These are phyloP conservation scores for Haematococcus lacustris DNA, from an alignment of 139 green algal genomes.

Conservation along the genomic window DNA sequence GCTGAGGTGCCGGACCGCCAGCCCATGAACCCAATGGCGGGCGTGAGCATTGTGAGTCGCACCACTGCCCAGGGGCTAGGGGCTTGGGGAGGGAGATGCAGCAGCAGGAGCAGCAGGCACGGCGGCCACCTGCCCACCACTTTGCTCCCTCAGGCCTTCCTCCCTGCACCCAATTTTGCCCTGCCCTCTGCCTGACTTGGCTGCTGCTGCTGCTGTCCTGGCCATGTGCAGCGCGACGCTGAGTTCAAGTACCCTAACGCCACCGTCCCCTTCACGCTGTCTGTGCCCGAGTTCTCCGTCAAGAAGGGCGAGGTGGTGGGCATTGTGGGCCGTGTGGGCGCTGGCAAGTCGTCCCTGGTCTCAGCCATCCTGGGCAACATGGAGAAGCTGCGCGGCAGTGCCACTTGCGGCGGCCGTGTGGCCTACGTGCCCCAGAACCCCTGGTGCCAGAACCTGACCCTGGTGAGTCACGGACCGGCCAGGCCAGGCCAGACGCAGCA, in stretches of 20 bases:
- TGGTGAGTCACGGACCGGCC: no score
- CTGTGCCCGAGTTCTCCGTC: background rate
- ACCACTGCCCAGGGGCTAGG: no score
- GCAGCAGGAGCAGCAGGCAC: no score
- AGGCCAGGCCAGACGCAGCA: no score
- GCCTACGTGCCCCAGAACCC: slow-evolving; percentile 49
- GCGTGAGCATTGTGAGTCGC: background rate
- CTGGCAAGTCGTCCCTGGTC: slow-evolving; percentile 37
- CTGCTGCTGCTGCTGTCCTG: background rate
- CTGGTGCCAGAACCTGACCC: slow-evolving; percentile 66
- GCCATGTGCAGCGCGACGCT: slow-evolving; percentile 18
- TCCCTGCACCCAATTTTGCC: no score
- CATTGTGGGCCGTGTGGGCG: slow-evolving; percentile 42
- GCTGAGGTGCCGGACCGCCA: slow-evolving; percentile 29
- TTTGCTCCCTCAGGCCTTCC: background rate
- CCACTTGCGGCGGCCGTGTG: slow-evolving; percentile 20
- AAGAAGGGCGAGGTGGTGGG: background rate
- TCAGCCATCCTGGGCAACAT: slow-evolving; percentile 34
- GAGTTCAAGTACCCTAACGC: slow-evolving; percentile 50
- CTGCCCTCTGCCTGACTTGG: no score
- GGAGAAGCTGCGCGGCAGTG: background rate
- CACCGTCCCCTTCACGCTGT: background rate
- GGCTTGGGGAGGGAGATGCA: no score
- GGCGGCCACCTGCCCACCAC: no score
- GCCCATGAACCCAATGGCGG: slow-evolving; percentile 1